Percentiles rank a stretch among this genome's conserved stretches.
Evolutionary conservation across 192 early-diverging fungal species (phyloP).

Genomic region (Coemansia sp.): DNA sequence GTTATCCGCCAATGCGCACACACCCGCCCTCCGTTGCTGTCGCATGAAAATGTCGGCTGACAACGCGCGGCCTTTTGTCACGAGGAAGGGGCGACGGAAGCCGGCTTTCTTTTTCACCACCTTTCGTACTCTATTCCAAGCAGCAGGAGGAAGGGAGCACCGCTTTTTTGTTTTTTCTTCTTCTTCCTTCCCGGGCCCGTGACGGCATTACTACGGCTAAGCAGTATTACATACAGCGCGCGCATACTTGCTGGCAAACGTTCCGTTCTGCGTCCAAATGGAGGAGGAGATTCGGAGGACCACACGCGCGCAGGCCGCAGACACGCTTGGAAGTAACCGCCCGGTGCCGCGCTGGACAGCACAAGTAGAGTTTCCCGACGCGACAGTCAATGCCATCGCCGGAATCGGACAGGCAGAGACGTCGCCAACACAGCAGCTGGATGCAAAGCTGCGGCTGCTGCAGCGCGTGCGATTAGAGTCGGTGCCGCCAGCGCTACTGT

Average conservation of each 20-base stretch:
- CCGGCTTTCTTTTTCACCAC: background rate
- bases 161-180: too few species aligned
- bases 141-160: too few species aligned
- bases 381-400: conserved; percentile 14
- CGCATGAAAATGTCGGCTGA: background rate
- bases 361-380: conserved; percentile 17
- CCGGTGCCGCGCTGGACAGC: conserved; percentile 16
- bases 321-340: background rate
- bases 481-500: conserved; percentile 31
- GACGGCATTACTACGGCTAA: too few species aligned
- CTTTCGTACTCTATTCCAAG: too few species aligned
- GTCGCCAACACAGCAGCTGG: conserved; percentile 1
- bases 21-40: background rate
- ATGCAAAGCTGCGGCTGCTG: conserved; percentile 37
- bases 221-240: too few species aligned
- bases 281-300: background rate
- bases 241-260: too few species aligned
- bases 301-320: background rate
- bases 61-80: background rate
- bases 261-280: background rate
- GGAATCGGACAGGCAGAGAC: conserved; percentile 8
- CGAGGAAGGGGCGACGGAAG: background rate
- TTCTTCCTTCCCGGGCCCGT: too few species aligned
- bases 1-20: background rate
- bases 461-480: conserved; percentile 11